These are phyloP conservation scores for Trichoderma endophyticum DNA, from an alignment of 2,329 filamentous ascomycete genomes.

Conservation along the genomic window DNA sequence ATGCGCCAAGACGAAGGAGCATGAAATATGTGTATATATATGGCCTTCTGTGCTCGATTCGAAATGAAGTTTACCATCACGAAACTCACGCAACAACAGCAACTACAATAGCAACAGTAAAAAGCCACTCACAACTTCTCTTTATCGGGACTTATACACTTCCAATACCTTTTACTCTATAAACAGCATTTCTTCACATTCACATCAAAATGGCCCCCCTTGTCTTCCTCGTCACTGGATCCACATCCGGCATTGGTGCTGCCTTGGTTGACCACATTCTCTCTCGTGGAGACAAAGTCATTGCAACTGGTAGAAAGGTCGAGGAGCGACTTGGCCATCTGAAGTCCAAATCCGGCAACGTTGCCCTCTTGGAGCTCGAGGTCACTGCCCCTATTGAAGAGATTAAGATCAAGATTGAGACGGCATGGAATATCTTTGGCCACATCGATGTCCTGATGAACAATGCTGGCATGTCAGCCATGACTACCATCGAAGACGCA, in stretches of 20 bases:
- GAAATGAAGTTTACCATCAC: background rate
- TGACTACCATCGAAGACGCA: constrained; percentile 31
- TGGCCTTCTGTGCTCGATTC: background rate
- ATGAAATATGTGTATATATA: background rate
- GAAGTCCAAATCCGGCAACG: constrained; percentile 23
- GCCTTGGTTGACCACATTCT: constrained; percentile 27
- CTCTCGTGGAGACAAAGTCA: constrained; percentile 30
- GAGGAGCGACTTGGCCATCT: constrained; percentile 26
- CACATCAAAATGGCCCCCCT: constrained; percentile 27
- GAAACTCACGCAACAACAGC: background rate
- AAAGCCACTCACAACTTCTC: background rate
- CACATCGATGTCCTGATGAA: constrained; percentile 35
- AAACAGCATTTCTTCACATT: background rate
- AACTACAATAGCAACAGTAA: background rate
- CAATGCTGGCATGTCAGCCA: constrained; percentile 32
- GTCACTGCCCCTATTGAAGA: constrained; percentile 23
- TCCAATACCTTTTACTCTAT: background rate
- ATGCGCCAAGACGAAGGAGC: background rate
- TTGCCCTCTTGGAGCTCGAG: constrained; percentile 32
- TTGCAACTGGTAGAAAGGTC: constrained; percentile 31
- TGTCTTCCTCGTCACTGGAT: constrained; percentile 35
- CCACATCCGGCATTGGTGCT: constrained; percentile 33
- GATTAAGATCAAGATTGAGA: constrained; percentile 24
- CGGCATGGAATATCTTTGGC: constrained; percentile 32
- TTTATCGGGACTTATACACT: background rate